Conservation (phyloP, 345 rosid genomes). For the Noccaea bulbosa region DNA sequence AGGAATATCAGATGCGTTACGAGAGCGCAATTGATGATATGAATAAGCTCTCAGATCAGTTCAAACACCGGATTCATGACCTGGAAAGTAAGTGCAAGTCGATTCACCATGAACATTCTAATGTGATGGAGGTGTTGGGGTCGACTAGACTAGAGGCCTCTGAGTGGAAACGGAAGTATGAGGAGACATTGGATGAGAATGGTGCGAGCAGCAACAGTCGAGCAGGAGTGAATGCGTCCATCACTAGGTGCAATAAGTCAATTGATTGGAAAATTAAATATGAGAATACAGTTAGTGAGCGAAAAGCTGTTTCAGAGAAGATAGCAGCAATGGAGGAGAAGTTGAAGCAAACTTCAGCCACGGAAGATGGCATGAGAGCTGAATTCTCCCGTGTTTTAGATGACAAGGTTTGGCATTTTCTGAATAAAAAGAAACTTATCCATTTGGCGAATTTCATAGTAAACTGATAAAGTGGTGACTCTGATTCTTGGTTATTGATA, state of each 20-base stretch:
- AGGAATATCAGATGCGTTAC: conserved; percentile 48
- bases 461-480: conserved; percentile 13
- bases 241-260: conserved; percentile 32
- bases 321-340: conserved; percentile 40
- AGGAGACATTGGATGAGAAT: conserved; percentile 43
- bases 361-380: conserved; percentile 41
- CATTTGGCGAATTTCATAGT: too few relatives aligned
- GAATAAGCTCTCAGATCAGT: conserved; percentile 51
- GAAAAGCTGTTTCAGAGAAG: conserved; percentile 42
- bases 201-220: conserved; percentile 21
- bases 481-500: conserved; percentile 36
- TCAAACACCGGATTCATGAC: conserved; percentile 45
- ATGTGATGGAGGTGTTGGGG: conserved; percentile 48
- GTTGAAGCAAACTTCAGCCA: conserved; percentile 34
- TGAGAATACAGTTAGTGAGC: conserved; percentile 44
- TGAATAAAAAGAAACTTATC: neutral
- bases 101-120: conserved; percentile 48
- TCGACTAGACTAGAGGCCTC: conserved; percentile 51
- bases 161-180: conserved; percentile 52
- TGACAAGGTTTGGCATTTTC: conserved; percentile 45
- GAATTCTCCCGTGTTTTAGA: conserved; percentile 44
- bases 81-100: conserved; percentile 46
- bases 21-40: conserved; percentile 53
- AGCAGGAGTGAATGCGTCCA: conserved; percentile 20
- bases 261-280: conserved; percentile 52